Percentiles rank a stretch among this genome's conserved stretches.
These are phyloP conservation scores for Penicillium nucicola DNA, from an alignment of 495 filamentous ascomycete genomes.

Conservation along the genomic window DNA sequence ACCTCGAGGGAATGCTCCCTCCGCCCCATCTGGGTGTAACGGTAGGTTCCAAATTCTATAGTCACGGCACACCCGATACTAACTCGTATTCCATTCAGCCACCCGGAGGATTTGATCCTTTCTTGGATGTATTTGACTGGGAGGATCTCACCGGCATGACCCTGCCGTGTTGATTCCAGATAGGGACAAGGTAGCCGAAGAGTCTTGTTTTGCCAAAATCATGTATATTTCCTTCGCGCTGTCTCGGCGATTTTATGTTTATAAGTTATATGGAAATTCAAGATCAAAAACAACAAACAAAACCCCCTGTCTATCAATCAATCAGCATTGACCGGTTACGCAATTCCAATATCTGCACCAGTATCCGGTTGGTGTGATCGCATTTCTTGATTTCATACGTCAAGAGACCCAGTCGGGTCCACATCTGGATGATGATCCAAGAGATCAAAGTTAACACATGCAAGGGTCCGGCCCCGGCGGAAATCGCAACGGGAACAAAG, in stretches of 20 bases:
- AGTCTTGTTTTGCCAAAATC: no score
- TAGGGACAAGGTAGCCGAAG: not conserved
- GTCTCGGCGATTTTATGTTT: no score
- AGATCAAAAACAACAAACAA: no score
- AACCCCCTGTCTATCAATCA: no score
- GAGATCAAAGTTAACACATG: slow-evolving; percentile 3
- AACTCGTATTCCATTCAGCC: slow-evolving; percentile 16
- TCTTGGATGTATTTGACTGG: slow-evolving; percentile 45
- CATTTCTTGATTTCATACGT: not conserved
- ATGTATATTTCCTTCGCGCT: no score
- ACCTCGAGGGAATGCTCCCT: slow-evolving; percentile 25
- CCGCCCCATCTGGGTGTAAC: slow-evolving; percentile 24
- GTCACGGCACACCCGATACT: not conserved
- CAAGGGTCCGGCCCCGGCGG: slow-evolving; percentile 1
- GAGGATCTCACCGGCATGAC: slow-evolving; percentile 38
- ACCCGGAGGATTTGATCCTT: slow-evolving; percentile 38
- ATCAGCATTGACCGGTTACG: no score
- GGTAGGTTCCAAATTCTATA: slow-evolving; percentile 17
- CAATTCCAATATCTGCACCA: no score
- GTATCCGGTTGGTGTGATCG: not conserved
- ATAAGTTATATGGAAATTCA: no score
- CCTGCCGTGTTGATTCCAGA: slow-evolving; percentile 18
- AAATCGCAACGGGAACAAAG: not conserved
- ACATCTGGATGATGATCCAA: slow-evolving; percentile 11
- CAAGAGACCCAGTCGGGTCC: not conserved